Percentiles rank a stretch among this genome's conserved stretches.
Conservation (phyloP, 306 rosid genomes). For the Dalbergia cochinchinensis region DNA sequence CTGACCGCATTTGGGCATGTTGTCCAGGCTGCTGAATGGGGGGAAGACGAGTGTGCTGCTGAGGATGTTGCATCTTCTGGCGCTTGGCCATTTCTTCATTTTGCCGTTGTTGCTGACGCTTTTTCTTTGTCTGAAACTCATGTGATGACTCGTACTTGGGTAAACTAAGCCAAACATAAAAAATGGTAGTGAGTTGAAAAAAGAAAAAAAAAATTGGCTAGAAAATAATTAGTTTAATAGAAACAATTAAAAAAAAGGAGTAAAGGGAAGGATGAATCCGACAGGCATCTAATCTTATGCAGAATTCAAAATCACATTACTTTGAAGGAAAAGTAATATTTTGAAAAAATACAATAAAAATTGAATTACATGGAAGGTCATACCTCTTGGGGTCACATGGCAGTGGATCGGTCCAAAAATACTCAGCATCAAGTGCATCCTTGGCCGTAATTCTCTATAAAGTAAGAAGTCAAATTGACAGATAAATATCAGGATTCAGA, state of each 20-base stretch:
- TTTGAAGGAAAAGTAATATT: background rate
- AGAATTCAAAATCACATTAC: background rate
- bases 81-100: constrained; percentile 70
- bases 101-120: constrained; percentile 74
- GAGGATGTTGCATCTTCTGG: constrained; percentile 64
- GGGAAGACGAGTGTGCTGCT: constrained; percentile 59
- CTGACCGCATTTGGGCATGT: constrained; percentile 54
- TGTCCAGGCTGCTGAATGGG: constrained; percentile 63
- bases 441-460: constrained; percentile 69
- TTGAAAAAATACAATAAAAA: background rate
- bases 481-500: background rate
- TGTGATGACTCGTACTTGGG: constrained; percentile 81
- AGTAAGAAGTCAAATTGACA: constrained; percentile 35
- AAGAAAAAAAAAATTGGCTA: constrained; percentile 13
- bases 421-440: constrained; percentile 79
- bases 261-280: background rate
- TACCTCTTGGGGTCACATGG: constrained; percentile 82
- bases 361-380: background rate
- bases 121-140: constrained; percentile 79
- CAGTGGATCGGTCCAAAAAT: constrained; percentile 78
- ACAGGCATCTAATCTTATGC: constrained; percentile 1
- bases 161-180: constrained; percentile 53
- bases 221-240: background rate
- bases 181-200: background rate
- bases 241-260: background rate